These are phyloP conservation scores for Linum trigynum DNA, from an alignment of 345 rosid genomes.

Conservation along the genomic window DNA sequence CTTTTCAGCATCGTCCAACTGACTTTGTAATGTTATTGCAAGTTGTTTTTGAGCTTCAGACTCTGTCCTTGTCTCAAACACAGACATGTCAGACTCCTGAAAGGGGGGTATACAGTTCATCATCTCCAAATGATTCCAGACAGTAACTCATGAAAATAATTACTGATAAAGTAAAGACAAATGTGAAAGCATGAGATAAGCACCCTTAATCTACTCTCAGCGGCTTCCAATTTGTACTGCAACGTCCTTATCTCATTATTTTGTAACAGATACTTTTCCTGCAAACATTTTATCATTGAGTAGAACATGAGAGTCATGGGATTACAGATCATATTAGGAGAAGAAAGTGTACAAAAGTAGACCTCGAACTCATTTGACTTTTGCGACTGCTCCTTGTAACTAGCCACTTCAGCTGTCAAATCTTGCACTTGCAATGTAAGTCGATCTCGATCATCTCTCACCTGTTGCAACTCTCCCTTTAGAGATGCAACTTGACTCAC, in stretches of 20 bases:
- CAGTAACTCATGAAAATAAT: not conserved
- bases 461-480: conserved; percentile 58
- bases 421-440: conserved; percentile 42
- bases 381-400: conserved; percentile 52
- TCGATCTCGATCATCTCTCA: conserved; percentile 56
- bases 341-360: conserved; percentile 6
- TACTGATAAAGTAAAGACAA: conserved; percentile 4
- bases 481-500: conserved; percentile 56
- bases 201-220: conserved; percentile 66
- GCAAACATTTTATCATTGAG: conserved; percentile 17
- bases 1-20: conserved; percentile 71
- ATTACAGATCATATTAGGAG: not conserved
- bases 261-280: conserved; percentile 68
- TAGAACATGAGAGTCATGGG: not conserved
- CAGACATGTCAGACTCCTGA: conserved; percentile 69
- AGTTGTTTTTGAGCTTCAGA: conserved; percentile 65
- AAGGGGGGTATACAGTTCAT: conserved; percentile 7
- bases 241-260: conserved; percentile 48
- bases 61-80: conserved; percentile 62
- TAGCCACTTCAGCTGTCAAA: conserved; percentile 44
- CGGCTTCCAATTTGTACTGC: conserved; percentile 53
- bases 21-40: conserved; percentile 50
- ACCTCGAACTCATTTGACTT: conserved; percentile 83
- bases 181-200: conserved; percentile 5
- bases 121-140: conserved; percentile 4